Percentiles rank a stretch among this genome's conserved stretches.
Evolutionary conservation across 495 filamentous ascomycete genomes (phyloP).

Genomic region (Pyrenopolyporus hunteri): DNA sequence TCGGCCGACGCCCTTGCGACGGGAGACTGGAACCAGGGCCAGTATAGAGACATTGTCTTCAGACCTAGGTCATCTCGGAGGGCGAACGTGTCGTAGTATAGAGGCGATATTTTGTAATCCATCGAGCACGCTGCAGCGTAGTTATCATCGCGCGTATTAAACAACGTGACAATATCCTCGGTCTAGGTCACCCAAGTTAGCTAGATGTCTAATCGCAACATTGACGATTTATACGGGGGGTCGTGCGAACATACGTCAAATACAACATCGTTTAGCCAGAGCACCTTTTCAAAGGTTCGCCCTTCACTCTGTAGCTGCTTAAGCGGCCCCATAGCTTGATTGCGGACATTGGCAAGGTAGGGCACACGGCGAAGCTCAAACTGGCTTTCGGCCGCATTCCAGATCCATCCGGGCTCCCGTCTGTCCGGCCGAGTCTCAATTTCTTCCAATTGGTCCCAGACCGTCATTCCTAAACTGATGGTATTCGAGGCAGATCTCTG

Average conservation of each 20-base stretch:
- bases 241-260: conserved; percentile 51
- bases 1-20: conserved; percentile 65
- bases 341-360: conserved; percentile 69
- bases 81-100: conserved; percentile 86
- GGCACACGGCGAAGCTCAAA: conserved; percentile 69
- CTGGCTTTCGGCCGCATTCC: conserved; percentile 54
- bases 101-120: conserved; percentile 72
- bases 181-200: conserved; percentile 47
- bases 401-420: conserved; percentile 58
- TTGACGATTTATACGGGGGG: neutral
- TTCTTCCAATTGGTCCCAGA: conserved; percentile 61
- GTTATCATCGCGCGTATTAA: conserved; percentile 71
- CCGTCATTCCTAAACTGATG: conserved; percentile 59
- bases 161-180: conserved; percentile 70
- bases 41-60: conserved; percentile 58
- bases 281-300: conserved; percentile 67
- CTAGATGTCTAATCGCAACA: neutral
- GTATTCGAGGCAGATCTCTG: conserved; percentile 57
- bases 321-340: conserved; percentile 58
- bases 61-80: conserved; percentile 72
- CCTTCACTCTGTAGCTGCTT: conserved; percentile 48
- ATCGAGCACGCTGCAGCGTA: conserved; percentile 85
- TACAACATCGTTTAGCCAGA: conserved; percentile 78
- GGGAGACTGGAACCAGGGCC: conserved; percentile 76
- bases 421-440: conserved; percentile 51